phyloP scores from a whole-genome alignment of 2,329 filamentous ascomycete genomes.

The Passalora sequoiae region DNA sequence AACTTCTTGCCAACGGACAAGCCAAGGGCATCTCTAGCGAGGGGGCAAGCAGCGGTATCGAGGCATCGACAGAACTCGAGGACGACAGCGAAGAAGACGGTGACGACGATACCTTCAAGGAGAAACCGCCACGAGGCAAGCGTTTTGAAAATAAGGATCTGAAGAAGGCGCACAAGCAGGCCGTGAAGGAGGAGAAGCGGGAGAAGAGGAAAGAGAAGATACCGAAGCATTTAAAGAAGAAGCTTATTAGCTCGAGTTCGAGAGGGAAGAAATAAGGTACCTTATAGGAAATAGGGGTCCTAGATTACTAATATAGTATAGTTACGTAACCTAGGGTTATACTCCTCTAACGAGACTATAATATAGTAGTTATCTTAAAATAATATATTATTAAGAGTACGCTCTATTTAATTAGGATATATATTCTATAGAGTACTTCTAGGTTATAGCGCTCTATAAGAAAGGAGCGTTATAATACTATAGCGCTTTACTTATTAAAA shows the following conservation, averaged over 20 bases:
- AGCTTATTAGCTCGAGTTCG: slow-evolving; percentile 59
- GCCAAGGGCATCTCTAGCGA: slow-evolving; percentile 31
- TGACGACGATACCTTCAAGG: slow-evolving; percentile 37
- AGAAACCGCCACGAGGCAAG: slow-evolving; percentile 69
- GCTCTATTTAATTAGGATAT: too few relatives aligned
- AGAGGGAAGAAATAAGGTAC: slow-evolving; percentile 57
- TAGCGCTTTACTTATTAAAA: too few relatives aligned
- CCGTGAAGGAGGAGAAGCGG: slow-evolving; percentile 90
- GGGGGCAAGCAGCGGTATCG: slow-evolving; percentile 15
- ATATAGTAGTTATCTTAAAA: too few relatives aligned
- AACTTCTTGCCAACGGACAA: slow-evolving; percentile 69
- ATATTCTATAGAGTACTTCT: too few relatives aligned
- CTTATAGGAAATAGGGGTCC: too few relatives aligned
- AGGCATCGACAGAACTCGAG: slow-evolving; percentile 29
- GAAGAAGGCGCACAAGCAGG: slow-evolving; percentile 83
- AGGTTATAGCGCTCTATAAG: too few relatives aligned
- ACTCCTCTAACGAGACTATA: too few relatives aligned
- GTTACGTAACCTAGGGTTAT: too few relatives aligned
- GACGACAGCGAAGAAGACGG: slow-evolving; percentile 34
- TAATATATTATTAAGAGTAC: too few relatives aligned
- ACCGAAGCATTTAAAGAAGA: slow-evolving; percentile 93
- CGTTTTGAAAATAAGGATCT: slow-evolving; percentile 86
- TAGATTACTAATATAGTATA: too few relatives aligned
- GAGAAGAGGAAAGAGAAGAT: slow-evolving; percentile 94
- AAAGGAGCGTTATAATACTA: too few relatives aligned